Evolutionary conservation across 441 rosid genomes (phyloP), one percentile per base, ranked within the genome.

Genomic region (Pelargonium fulgidum): DNA sequence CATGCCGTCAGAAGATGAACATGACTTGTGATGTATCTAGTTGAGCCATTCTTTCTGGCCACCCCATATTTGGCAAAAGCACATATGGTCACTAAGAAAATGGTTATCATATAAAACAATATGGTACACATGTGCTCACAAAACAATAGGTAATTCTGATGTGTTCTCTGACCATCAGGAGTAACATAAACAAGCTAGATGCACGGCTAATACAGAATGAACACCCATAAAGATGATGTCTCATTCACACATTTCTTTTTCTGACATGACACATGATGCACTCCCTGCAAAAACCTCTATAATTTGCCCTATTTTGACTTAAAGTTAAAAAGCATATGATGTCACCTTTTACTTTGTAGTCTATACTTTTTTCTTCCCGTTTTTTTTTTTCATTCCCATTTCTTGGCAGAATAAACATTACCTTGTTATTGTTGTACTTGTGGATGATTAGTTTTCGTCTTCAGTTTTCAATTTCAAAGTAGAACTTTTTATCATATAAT

Each of bases 401-500:
- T 33, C 39, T 61, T 11, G 63, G 7, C 64, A 61, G 14, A 24
- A 24, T 61, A 11, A 61, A 10, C 39, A 61, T 61, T 13, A 22
- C 64, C 64, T 24, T 24, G 36, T 61, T 9, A 24, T 61, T 24
- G 12, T 22, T 44, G 13, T 44, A 10, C 3, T 44, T 44, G 3
- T 1, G 64, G 64, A 24, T 11, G 39, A 61, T 26, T 2, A 11
- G 12, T 61, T 61, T 61, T 61, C n/a, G 20, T 61, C 14, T 61
- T 26, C 39, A 61, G 14, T 61, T 36, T 61, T 61, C 36, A 10
- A 24, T 3, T 61, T 61, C 7, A n/a, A 20, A 61, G 39, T 61
- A 24, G 64, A 26, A 2, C 13, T 61, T 61, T 61, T 10, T 9
- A 64, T 63, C 66, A 64, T 64, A 44, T n/a, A 33, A 64, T 36